Percentiles rank a stretch among this genome's conserved stretches.
These are phyloP conservation scores for Fusarium sp. DNA, from an alignment of 2,329 filamentous ascomycete species.

Conservation along the genomic window DNA sequence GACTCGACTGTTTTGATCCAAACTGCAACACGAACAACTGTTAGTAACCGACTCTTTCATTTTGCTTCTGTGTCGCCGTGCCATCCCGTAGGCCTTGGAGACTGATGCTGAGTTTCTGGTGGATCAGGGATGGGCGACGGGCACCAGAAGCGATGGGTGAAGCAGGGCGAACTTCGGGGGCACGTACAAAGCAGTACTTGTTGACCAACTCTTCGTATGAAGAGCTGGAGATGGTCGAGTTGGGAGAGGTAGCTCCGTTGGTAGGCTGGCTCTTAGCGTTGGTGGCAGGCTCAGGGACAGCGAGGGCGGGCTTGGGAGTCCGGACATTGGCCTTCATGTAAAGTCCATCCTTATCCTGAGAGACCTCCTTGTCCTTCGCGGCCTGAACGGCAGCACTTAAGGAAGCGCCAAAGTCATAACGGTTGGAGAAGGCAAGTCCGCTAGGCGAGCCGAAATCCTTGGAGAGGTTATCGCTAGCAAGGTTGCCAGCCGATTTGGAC, in stretches of 20 bases:
- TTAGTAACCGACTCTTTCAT: constrained; percentile 53
- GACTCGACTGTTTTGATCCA: constrained; percentile 68
- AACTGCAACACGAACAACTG: constrained; percentile 59
- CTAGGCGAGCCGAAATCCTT: constrained; percentile 64
- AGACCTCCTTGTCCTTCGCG: constrained; percentile 72
- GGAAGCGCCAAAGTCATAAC: constrained; percentile 97
- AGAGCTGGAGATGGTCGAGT: constrained; percentile 76
- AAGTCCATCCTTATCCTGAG: constrained; percentile 68
- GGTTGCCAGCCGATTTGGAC: constrained; percentile 70
- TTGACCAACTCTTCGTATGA: constrained; percentile 97
- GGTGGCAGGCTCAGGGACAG: constrained; percentile 39
- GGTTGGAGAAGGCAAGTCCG: constrained; percentile 84
- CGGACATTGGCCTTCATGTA: constrained; percentile 63
- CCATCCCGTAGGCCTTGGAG: constrained; percentile 32
- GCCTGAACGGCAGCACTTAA: constrained; percentile 83
- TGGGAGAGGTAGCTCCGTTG: constrained; percentile 62
- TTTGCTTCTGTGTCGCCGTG: constrained; percentile 26
- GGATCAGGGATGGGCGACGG: constrained; percentile 34
- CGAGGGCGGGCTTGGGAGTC: constrained; percentile 40
- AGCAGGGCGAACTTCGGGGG: constrained; percentile 53
- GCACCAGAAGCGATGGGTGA: constrained; percentile 30
- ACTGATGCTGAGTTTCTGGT: constrained; percentile 23
- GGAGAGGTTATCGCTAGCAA: constrained; percentile 71
- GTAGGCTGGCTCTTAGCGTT: constrained; percentile 19
- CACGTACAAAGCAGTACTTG: constrained; percentile 99